Evolutionary conservation across 73 alveolate genomes (phyloP), one percentile per base, ranked within the genome.

Genomic region (Blepharisma japonicum): DNA sequence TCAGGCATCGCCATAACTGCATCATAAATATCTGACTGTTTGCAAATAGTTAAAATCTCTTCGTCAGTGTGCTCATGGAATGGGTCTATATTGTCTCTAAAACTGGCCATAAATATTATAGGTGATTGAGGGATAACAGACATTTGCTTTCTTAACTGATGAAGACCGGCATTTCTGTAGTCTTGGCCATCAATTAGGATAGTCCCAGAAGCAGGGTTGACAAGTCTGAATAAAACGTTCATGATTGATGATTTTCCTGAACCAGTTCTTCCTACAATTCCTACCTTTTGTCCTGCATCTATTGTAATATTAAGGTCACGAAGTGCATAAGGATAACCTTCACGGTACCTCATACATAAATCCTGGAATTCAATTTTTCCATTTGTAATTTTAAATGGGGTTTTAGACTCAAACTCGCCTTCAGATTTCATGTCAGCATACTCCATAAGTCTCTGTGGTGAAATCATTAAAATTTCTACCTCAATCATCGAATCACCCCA

Each of bases 81-180:
- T 18, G 98, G 97, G 71, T 84, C 91, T 1, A 95, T 49, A 88
- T 95, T 95, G 74, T 91, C 96, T 68, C 82, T 82, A 6, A 94
- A 89, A 68, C 97, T 76, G 55, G 93, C 71, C 68, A 91, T 89
- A 81, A 90, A 93, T 79, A 94, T 67, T 6, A 89, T 71, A 6
- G 98, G 98, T 51, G 91, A 96, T 81, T 94, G 92, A 9, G 87
- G 81, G 7, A 87, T 89, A 48, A 89, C 55, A 20, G 91, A 91
- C 6, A 91, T 78, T 27, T 78, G 70, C 76, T 81, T 84, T 20
- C 68, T 6, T 6, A 48, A 4, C 21, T 61, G 54, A 6, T 72
- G 14, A 6, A 5, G 42, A 8, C 49, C 14, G 6, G 18, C 68
- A 14, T 61, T 71, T 78, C 67, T 55, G n/a, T 55, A 32, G 14